Evolutionary conservation across 768 basidiomycete species (phyloP).

Genomic region (Piloderma croceum): DNA sequence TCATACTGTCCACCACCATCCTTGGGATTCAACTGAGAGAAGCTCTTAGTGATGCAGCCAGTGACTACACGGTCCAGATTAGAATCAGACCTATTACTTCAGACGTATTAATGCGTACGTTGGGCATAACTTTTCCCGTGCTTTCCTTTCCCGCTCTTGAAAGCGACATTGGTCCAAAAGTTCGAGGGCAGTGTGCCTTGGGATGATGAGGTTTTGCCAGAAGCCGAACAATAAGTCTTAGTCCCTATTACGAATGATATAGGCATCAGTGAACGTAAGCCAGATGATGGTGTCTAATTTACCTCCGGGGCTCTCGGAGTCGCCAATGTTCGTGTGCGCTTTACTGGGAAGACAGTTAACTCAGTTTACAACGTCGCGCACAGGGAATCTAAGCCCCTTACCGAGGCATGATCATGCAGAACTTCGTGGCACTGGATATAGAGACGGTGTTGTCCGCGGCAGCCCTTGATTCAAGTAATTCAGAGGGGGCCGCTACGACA

Average conservation of each 20-base stretch:
- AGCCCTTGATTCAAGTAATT: background rate
- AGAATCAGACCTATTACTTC: no score
- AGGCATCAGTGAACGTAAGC: no score
- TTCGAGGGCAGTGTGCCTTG: constrained; percentile 21
- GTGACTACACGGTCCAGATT: constrained; percentile 14
- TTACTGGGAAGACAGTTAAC: constrained; percentile 5
- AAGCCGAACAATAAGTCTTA: constrained; percentile 24
- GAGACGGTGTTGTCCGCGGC: constrained; percentile 20
- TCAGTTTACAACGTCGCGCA: background rate
- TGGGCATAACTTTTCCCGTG: constrained; percentile 19
- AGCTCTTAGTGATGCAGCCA: constrained; percentile 20
- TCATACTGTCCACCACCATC: constrained; percentile 25
- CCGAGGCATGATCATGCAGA: constrained; percentile 25
- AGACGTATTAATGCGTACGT: constrained; percentile 13
- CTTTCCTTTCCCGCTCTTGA: constrained; percentile 18
- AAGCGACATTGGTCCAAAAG: constrained; percentile 21
- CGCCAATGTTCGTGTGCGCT: constrained; percentile 24
- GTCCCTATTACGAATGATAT: no score
- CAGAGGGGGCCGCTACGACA: background rate
- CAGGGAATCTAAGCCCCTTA: background rate
- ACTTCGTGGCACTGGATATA: constrained; percentile 16
- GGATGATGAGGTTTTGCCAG: constrained; percentile 12
- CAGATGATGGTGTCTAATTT: no score
- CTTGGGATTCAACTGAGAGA: constrained; percentile 18
- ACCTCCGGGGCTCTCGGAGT: constrained; percentile 22